Base-by-base conservation (phyloP, 164 flowering plant species). In the Annona squamosa region DNA sequence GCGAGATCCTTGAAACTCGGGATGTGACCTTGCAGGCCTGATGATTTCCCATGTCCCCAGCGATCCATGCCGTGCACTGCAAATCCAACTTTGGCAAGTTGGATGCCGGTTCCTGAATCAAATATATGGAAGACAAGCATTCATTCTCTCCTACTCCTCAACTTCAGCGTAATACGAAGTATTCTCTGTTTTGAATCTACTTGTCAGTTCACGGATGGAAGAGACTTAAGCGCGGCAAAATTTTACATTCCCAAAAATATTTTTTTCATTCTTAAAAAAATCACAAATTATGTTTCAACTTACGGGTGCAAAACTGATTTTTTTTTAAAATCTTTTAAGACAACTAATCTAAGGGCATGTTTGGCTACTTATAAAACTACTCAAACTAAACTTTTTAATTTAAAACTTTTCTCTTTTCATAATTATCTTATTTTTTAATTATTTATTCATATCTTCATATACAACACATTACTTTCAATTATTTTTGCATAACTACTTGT, bases 31-130 rank as follows among this genome's bases (percentile, higher is more conserved):
- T 17, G 68, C 6, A 91, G 78, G 4, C 98, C 98, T 4, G 75
- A 74, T 42, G 99, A 95, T 80, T 89, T 95, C 63, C 99, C 99
- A 78, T 92, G 98, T 9, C 98, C 97, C 76, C 84, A 85, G 37
- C 88, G 89, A 76, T 95, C 97, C 0, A 95, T 82, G 1, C 98
- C 98, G 68, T 90, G 82, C 4, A 87, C 92, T 9, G 82, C 97
- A 75, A 68, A 92, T 0, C 98, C 98, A 0, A 87, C 90, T 48
- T 85, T 79, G 0, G 87, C 98, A 0, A 95, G 88, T 68, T 92
- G 73, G 2, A 47, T 79, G 68, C 86, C 98, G 0, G 92, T 86
- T 16, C 84, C 97, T 93, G 80, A 47, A 59, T 26, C 45, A 12
- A 57, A 70, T 43, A 13, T 7, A 48, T 5, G 12, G 12, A 48